Evolutionary conservation across 2,329 filamentous ascomycete genomes (phyloP), one percentile per base, ranked within the genome.

Genomic region (Pestalotiopsis sp.): DNA sequence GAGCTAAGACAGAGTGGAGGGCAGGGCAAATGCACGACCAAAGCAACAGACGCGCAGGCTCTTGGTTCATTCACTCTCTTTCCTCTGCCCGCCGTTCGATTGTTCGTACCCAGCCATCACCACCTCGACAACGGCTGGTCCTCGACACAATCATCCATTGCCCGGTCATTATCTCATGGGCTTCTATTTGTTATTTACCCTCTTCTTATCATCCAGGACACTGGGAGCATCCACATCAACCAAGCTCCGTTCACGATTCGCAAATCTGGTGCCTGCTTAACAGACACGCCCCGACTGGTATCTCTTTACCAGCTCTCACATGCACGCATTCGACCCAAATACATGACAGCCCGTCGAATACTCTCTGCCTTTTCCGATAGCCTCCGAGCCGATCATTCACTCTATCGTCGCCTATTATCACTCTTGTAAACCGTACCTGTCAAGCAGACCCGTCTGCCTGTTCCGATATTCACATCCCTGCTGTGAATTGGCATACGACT

Each of bases 1-100:
- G 66, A 67, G 68, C 67, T 68, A 67, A 67, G 57, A 57, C 25
- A n/a, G n/a, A 67, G 39, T 41, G 61, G 38, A 64, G 20, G 61
- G 61, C n/a, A 17, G 45, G 17, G 45, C 7, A 62, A 38, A 36
- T 27, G 59, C 38, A 38, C 61, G 61, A 45, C 61, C 45, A 52
- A 31, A 64, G 61, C 25, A 23, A 49, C n/a, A 23, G 59, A 64
- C 61, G 61, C 61, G 38, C 61, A 64, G 61, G n/a, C 39, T 64
- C 39, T 39, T 36, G 27, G 31, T 36, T 9, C 31, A 36, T 27
- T 17, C 27, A 36, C 57, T 27, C 23, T 59, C 57, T 52, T 11
- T 52, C 17, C 17, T 52, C 45, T 52, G 45, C 45, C 3, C 17
- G 45, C 45, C 20, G 45, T 52, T 52, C 45, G 17, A n/a, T 52